A percentile compares a stretch with the other conserved stretches of the same genome.
phyloP scores from a whole-genome alignment of 176 grass and related monocot species.

The Triticum dicoccoides region DNA sequence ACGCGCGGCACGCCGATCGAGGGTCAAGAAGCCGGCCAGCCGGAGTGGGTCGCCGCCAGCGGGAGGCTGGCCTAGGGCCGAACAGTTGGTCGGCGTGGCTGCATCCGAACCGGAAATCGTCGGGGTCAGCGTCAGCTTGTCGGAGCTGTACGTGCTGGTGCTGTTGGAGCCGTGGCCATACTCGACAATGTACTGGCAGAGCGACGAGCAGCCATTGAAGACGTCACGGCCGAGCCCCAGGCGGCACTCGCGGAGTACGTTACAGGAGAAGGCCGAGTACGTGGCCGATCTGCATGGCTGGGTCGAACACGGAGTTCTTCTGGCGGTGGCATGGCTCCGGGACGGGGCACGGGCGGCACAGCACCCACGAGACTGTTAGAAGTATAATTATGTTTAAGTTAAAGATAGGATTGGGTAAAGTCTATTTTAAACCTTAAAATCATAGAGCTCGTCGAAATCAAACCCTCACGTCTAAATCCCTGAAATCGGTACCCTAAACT shows the following conservation, averaged over 20 bases:
- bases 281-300: not conserved
- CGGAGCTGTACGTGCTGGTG: not conserved
- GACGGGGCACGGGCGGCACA: slow-evolving; percentile 12
- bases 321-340: not conserved
- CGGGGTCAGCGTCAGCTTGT: not conserved
- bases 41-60: not conserved
- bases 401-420: too few species aligned
- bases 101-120: not conserved
- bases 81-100: not conserved
- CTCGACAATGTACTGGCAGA: not conserved
- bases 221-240: not conserved
- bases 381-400: too few species aligned
- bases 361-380: slow-evolving; percentile 31
- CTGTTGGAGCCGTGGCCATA: not conserved
- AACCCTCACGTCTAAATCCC: too few species aligned
- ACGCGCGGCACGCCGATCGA: not conserved
- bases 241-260: not conserved
- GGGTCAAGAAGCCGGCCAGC: not conserved
- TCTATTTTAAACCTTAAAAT: too few species aligned
- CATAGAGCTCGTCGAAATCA: too few species aligned
- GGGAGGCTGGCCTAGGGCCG: not conserved
- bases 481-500: too few species aligned
- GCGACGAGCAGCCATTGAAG: not conserved
- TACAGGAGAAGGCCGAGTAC: not conserved
- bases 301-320: not conserved